A percentile compares a stretch with the other conserved stretches of the same genome.
These are phyloP conservation scores for Solanum clarkiae DNA, from an alignment of 257 asterid species.

Conservation along the genomic window DNA sequence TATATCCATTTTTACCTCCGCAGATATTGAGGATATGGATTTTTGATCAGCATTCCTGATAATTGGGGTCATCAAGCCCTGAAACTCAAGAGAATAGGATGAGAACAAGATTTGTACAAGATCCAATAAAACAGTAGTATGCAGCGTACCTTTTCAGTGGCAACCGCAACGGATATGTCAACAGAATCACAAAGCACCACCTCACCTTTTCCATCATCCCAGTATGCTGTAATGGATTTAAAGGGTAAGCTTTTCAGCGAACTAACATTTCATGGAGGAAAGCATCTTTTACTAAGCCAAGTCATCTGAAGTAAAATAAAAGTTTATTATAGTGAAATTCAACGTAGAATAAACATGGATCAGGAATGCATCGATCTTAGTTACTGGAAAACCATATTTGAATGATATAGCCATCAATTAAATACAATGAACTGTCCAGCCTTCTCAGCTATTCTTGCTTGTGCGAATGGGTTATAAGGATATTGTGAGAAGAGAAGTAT, in stretches of 20 bases:
- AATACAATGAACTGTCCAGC: neutral
- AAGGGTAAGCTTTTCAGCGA: neutral
- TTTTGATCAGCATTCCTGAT: conserved; percentile 91
- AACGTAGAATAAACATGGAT: neutral
- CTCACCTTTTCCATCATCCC: conserved; percentile 77
- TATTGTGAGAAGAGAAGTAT: neutral
- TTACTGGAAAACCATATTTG: neutral
- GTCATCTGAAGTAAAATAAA: neutral
- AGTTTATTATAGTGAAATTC: neutral
- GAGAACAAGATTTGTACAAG: conserved; percentile 1
- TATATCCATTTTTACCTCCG: conserved; percentile 45
- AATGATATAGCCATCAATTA: neutral
- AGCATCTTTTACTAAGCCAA: neutral
- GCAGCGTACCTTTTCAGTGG: conserved; percentile 76
- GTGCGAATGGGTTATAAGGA: neutral
- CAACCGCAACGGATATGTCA: conserved; percentile 97
- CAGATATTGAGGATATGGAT: conserved; percentile 86
- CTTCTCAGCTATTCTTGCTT: neutral
- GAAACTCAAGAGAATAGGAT: conserved; percentile 12
- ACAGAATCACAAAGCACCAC: conserved; percentile 60
- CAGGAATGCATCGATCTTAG: neutral
- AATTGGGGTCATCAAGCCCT: conserved; percentile 99
- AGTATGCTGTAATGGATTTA: conserved; percentile 49
- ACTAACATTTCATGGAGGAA: neutral
- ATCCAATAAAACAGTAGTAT: conserved; percentile 2